Base-by-base conservation (phyloP, 306 rosid species). In the Quercus suber region DNA sequence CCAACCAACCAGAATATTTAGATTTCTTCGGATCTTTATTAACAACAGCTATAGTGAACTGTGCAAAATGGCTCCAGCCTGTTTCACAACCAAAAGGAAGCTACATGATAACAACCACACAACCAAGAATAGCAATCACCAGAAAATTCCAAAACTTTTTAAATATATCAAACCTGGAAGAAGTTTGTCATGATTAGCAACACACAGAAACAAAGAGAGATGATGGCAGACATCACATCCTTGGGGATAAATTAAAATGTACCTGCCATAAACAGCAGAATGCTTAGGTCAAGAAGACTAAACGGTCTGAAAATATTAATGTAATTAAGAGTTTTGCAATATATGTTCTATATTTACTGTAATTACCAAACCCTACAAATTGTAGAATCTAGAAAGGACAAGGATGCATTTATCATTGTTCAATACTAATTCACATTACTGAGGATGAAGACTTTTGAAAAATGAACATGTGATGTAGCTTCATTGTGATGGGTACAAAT, bases 1-100 rank as follows among this genome's bases (percentile, higher is more conserved):
- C 70, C 59, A 78, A 88, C 98, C 37, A 76, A 94, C 98, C 98
- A 81, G 98, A 94, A 89, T 92, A 89, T 86, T 94, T 94, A 25
- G 98, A 94, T 78, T 94, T 94, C 86, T 92, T 94, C 15, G 96
- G 93, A 80, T 94, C 98, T 88, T 94, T 94, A 81, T 94, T 94
- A 79, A 92, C 97, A 85, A 94, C 97, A 58, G 98, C 98, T 78
- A 94, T 94, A 19, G 98, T 92, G 83, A 94, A 94, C 76, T 94
- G 98, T 56, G 98, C 98, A 89, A 94, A 94, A 89, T 90, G 97
- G 84, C 98, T 94, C 98, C 98, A 94, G 21, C 97, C 98, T 94
- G 85, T 73, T 59, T 76, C 64, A 74, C 27, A 85, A 73, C 23
- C 77, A 78, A 64, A 68, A 28, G 81, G 19, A 73, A 45, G 31